Evolutionary conservation across 352 stramenopile species (phyloP), one percentile per base, ranked within the genome.

Genomic region (Pythium phragmitis): DNA sequence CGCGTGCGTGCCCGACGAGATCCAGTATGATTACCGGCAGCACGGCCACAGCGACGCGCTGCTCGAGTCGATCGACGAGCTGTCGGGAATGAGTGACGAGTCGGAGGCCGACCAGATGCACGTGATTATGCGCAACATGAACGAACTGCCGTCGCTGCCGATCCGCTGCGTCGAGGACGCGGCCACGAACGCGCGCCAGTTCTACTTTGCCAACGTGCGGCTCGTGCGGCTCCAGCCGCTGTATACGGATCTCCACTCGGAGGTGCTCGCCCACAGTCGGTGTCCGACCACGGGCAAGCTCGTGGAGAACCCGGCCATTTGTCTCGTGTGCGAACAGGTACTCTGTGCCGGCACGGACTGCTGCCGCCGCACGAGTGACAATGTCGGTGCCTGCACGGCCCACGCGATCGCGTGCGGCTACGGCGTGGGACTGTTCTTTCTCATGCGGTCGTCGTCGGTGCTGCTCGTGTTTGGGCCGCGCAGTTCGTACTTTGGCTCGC

Each of bases 401-500:
- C 87, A 95, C 57, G 80, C 83, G 26, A 84, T 88, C 51, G 78
- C 77, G 34, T 95, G 87, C 57, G 83, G 83, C 50, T 73, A 79
- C 33, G 87, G 85, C 14, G 74, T 88, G 17, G 87, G 87, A 9
- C 67, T 91, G 23, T 95, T 92, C 56, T 93, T 95, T 65, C 79
- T 95, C 56, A 88, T 93, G 68, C 78, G 80, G 4, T 88, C 82
- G 58, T 91, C 80, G 17, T 91, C 80, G 2, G 85, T 92, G 58
- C 60, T 95, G 54, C 68, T 95, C 1, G 73, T 95, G 0, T 91
- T 87, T 50, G 81, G 80, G 0, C 80, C 82, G 0, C 73, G 85
- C 16, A 89, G 80, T 57, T 95, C 80, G 39, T 95, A 92, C 77
- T 95, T 95, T 58, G 80, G 82, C 5, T 93, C 84, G 61, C 83